These are phyloP conservation scores for Penicillium coprophilum DNA, from an alignment of 495 filamentous ascomycete species.

Conservation along the genomic window DNA sequence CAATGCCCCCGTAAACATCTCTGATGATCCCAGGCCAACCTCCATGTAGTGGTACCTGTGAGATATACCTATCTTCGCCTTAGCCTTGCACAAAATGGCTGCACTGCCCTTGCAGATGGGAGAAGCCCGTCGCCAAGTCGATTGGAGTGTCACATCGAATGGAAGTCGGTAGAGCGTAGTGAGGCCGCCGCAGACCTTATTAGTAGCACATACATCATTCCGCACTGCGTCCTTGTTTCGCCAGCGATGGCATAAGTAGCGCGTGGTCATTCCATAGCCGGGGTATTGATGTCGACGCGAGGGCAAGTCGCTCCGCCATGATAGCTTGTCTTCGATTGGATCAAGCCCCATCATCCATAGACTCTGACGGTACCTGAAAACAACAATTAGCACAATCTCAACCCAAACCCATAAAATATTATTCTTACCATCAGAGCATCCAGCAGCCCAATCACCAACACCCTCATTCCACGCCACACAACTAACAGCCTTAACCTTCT, in stretches of 20 bases:
- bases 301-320: neutral
- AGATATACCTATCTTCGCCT: neutral
- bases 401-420: neutral
- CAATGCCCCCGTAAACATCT: neutral
- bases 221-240: too few relatives aligned
- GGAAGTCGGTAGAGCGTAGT: neutral
- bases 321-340: neutral
- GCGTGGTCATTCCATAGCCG: neutral
- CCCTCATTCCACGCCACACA: constrained; percentile 72
- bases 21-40: neutral
- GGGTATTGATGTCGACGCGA: neutral
- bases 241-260: neutral
- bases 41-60: neutral
- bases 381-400: constrained; percentile 3
- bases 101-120: neutral
- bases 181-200: neutral
- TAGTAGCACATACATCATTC: neutral
- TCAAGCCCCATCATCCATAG: constrained; percentile 20
- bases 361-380: constrained; percentile 27
- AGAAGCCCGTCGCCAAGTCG: neutral
- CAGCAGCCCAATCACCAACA: constrained; percentile 64
- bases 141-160: neutral
- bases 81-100: neutral
- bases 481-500: constrained; percentile 57
- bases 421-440: constrained; percentile 57